Conservation (phyloP, 2,329 filamentous ascomycete species). For the Thielaviopsis punctulata region DNA sequence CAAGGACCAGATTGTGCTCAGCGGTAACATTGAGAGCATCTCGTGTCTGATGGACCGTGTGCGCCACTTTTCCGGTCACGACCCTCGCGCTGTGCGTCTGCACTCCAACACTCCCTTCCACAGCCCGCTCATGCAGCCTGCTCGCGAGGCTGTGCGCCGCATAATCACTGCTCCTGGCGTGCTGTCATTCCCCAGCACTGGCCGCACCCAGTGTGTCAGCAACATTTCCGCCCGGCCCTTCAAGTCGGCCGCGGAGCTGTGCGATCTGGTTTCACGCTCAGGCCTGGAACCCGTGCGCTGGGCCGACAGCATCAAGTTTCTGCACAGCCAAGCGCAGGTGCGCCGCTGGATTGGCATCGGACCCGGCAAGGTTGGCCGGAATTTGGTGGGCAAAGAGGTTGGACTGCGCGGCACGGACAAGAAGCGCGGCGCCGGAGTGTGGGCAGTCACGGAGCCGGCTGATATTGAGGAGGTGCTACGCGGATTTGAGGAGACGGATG, state of each 20-base stretch:
- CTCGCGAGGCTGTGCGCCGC: constrained; percentile 53
- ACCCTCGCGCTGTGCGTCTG: constrained; percentile 70
- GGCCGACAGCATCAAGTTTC: constrained; percentile 85
- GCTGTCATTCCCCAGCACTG: constrained; percentile 48
- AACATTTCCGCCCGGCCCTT: constrained; percentile 78
- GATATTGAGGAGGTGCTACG: constrained; percentile 54
- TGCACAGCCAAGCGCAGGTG: constrained; percentile 70
- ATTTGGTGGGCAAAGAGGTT: constrained; percentile 88
- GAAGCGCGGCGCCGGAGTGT: constrained; percentile 79
- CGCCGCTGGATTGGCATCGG: constrained; percentile 81
- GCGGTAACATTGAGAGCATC: constrained; percentile 71
- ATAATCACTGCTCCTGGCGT: constrained; percentile 48
- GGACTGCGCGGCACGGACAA: constrained; percentile 64
- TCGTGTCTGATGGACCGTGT: constrained; percentile 68
- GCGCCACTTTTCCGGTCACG: constrained; percentile 77
- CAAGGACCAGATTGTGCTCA: constrained; percentile 90
- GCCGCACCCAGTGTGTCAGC: constrained; percentile 58
- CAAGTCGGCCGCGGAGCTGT: constrained; percentile 51
- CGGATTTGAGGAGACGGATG: constrained; percentile 47
- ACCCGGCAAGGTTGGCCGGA: constrained; percentile 82
- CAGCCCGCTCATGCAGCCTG: constrained; percentile 79
- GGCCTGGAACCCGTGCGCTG: constrained; percentile 85
- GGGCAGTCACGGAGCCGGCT: constrained; percentile 70
- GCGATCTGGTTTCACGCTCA: constrained; percentile 61
- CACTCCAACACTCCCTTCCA: constrained; percentile 86